These are phyloP conservation scores for Emericellopsis cladophorae DNA, from an alignment of 2,329 filamentous ascomycete genomes.

Conservation along the genomic window DNA sequence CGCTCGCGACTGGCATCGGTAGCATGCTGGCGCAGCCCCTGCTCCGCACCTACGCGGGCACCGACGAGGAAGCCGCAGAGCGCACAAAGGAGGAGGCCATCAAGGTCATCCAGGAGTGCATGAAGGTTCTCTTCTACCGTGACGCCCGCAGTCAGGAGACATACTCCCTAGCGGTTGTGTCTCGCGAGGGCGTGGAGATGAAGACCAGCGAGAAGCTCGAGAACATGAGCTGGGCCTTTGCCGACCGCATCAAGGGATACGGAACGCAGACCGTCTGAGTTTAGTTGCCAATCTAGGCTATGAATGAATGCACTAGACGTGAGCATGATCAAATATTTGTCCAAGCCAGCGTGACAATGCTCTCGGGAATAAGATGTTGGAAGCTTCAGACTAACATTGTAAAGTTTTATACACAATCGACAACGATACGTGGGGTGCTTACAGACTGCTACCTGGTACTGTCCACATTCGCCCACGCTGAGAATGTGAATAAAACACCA, in stretches of 20 bases:
- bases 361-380: no score
- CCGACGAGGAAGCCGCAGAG: conserved; percentile 63
- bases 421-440: no score
- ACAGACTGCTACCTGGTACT: no score
- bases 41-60: conserved; percentile 69
- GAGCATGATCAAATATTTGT: no score
- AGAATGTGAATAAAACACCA: no score
- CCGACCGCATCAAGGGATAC: conserved; percentile 87
- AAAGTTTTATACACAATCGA: no score
- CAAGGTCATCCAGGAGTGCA: conserved; percentile 74
- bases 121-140: conserved; percentile 97
- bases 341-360: no score
- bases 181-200: conserved; percentile 76
- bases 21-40: conserved; percentile 88
- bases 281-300: no score
- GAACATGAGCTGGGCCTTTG: conserved; percentile 96
- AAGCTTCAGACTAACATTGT: no score
- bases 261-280: conserved; percentile 62
- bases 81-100: conserved; percentile 71
- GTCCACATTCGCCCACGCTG: no score
- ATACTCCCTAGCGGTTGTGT: conserved; percentile 85
- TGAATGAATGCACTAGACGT: no score
- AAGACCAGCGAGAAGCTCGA: conserved; percentile 80
- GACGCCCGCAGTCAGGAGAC: conserved; percentile 85
- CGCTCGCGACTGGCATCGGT: conserved; percentile 87